Evolutionary conservation across 75 land plant genomes (phyloP), one percentile per base, ranked within the genome.

Genomic region (Picea sitchensis): DNA sequence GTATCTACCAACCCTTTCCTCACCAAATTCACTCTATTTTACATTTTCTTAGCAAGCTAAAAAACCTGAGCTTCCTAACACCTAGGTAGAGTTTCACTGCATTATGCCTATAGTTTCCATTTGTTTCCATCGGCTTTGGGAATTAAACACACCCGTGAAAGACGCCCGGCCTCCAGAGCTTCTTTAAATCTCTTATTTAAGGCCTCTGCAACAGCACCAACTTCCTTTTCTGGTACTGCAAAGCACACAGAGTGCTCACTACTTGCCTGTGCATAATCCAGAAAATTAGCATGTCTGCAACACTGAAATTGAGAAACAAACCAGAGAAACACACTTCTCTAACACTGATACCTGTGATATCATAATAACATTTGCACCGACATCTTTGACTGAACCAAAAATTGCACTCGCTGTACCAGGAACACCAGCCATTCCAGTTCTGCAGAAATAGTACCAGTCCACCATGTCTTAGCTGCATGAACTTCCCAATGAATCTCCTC

Each of bases 401-500:
- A 96, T 96, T n/a, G 85, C 88, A 88, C 94, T 92, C 36, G 99
- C 98, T 58, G 98, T 94, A 80, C 99, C 99, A 73, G 99, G 99
- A 81, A 96, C 95, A 85, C 99, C 99, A 82, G 95, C 99, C 99
- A 96, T 96, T 78, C 99, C 99, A 84, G 99, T 96, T 77, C 99
- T 96, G 88, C 68, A 91, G 68, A 77, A 59, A 76, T 78, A 31
- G 32, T 36, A 80, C 13, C 32, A 63, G 57, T 68, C 51, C n/a
- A 34, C 26, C 77, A 77, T 34, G 11, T 57, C 51, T 63, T 32
- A 14, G 36, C 57, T 30, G 82, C 15, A 30, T 65, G 20, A 60
- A 21, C 63, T 65, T 41, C 14, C 79, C 30, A 15, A 78, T 9
- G 20, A 77, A 34, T 69, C 3, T 30, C 54, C 74, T 71, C 54